phyloP scores from a whole-genome alignment of 148 eudicot genomes.

The Vaccinium corymbosum region DNA sequence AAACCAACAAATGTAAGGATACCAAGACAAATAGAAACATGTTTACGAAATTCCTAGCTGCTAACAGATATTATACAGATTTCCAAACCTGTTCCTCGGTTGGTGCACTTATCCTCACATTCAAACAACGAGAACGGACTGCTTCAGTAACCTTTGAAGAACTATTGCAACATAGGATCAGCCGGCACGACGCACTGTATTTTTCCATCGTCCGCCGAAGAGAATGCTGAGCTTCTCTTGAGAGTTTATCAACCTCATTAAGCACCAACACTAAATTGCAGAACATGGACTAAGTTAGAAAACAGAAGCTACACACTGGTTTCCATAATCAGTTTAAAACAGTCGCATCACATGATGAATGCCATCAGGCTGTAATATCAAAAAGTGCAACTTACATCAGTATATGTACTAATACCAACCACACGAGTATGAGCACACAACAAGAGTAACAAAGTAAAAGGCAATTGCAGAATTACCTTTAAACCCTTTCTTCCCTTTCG shows the following conservation, averaged over 20 bases:
- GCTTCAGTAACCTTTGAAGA: conserved; percentile 97
- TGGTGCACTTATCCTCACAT: conserved; percentile 81
- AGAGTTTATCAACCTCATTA: conserved; percentile 98
- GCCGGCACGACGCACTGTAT: conserved; percentile 87
- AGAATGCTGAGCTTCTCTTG: conserved; percentile 97
- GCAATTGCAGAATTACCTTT: conserved; percentile 50
- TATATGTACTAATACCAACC: neutral
- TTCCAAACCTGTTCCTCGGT: conserved; percentile 61
- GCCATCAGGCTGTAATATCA: neutral
- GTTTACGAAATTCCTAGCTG: neutral
- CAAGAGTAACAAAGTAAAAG: neutral
- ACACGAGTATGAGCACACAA: neutral
- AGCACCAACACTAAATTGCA: conserved; percentile 65
- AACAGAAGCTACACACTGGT: neutral
- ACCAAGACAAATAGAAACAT: neutral
- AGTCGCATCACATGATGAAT: neutral
- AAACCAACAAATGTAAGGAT: neutral
- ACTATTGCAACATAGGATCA: conserved; percentile 89
- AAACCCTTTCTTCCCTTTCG: conserved; percentile 82
- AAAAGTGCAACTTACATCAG: neutral
- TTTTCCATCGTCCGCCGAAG: conserved; percentile 96
- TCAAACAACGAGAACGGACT: conserved; percentile 90
- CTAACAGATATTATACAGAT: neutral
- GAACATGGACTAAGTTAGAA: neutral
- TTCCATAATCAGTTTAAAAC: neutral